Percentiles rank a stretch among this genome's conserved stretches.
Conservation (phyloP, 2,329 filamentous ascomycete genomes). For the Colletotrichum tropicicola region DNA sequence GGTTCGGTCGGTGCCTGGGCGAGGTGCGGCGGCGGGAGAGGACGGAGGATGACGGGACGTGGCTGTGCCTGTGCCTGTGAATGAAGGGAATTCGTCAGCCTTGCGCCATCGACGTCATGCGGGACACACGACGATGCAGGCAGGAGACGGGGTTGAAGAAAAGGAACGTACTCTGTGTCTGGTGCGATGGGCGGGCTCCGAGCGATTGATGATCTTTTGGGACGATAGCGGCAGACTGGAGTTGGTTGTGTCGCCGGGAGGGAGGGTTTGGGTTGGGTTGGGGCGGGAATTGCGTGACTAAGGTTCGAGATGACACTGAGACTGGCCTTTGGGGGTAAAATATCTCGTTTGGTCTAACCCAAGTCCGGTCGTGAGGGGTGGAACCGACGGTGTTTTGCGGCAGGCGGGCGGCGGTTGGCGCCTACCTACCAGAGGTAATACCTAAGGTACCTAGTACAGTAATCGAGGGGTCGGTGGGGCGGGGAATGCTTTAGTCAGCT, state of each 20-base stretch:
- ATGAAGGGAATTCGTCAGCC: conserved; percentile 16
- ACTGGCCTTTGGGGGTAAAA: conserved; percentile 2
- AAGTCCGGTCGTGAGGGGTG: conserved; percentile 5
- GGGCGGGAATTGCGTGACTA: conserved; percentile 29
- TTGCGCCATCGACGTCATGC: conserved; percentile 27
- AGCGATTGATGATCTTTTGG: neutral
- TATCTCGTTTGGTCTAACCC: conserved; percentile 6
- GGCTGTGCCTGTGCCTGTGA: conserved; percentile 13
- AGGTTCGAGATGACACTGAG: conserved; percentile 19
- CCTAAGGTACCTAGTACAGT: no score
- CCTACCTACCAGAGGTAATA: no score
- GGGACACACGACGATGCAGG: neutral
- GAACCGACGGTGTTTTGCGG: neutral
- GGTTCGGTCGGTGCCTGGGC: conserved; percentile 20
- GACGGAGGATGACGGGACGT: conserved; percentile 27
- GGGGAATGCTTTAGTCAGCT: neutral
- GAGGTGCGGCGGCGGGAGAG: neutral
- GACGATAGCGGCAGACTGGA: neutral
- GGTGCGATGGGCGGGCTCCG: neutral
- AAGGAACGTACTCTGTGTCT: neutral
- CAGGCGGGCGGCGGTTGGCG: neutral
- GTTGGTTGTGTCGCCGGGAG: neutral
- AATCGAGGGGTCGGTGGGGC: conserved; percentile 28
- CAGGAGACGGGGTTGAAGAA: neutral
- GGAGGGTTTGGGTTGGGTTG: neutral